Base-by-base conservation (phyloP, 768 basidiomycete genomes). In the Rhodosporidiobolus sp. region DNA sequence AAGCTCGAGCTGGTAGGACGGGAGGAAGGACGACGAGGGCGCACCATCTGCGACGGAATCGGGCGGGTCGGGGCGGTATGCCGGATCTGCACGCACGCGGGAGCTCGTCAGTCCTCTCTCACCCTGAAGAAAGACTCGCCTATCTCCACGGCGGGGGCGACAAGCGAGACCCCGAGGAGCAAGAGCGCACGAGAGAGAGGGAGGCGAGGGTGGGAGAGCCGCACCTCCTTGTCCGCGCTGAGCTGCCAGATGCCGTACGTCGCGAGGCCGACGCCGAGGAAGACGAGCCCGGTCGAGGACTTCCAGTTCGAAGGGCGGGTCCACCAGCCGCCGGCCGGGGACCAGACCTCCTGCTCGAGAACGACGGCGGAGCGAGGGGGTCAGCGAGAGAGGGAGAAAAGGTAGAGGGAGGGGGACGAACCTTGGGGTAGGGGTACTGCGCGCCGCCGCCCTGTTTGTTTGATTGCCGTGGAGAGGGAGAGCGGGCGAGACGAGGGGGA, bases 301-400 rank as follows among this genome's bases (percentile, higher is more conserved):
- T 86, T 87, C 94, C 94, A 96, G 83, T 94, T 95, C 32, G 87
- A 83, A 12, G 94, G 94, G 28, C 91, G 87, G 48, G 88, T 87
- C 94, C 94, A 97, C 94, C 94, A 97, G 78, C 94, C 94, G 83
- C 94, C 92, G 76, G 93, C 85, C 79, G 94, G 94, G 32, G 92
- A 89, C 92, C 92, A 97, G 66, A 96, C 94, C 79, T 90, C 86
- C 84, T 94, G 94, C 45, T 92, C 5, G 26, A 16, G 11, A 9
- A 17, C 32, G 49, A 28, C 20, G 11, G 17, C 32, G 38, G 8
- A 17, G 22, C 20, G 32, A 8, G 30, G 3, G 11, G 61, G 43
- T 52, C 19, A 46, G 34, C 3, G 30, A 1, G 38, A 11, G 10
- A n/a, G 22, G 20, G 24, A 10, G 24, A 34, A n/a, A 26, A 24